These are phyloP conservation scores for Verbascum thapsus DNA, from an alignment of 257 asterid genomes.

Conservation along the genomic window DNA sequence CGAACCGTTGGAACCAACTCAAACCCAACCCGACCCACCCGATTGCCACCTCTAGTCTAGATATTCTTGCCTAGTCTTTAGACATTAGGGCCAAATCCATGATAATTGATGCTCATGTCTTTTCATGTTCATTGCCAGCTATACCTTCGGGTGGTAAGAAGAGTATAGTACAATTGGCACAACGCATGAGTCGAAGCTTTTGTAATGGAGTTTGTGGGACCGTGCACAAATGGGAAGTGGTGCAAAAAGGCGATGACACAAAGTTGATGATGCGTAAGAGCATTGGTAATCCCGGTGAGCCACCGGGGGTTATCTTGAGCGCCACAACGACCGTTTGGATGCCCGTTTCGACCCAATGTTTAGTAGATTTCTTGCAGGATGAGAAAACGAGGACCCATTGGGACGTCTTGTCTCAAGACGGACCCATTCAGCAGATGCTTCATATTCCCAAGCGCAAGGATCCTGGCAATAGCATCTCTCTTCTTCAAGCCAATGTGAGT, in stretches of 20 bases:
- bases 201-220: conserved; percentile 68
- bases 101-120: too few relatives aligned
- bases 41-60: too few relatives aligned
- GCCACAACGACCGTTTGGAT: conserved; percentile 73
- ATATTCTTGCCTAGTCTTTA: too few relatives aligned
- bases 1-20: too few relatives aligned
- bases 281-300: conserved; percentile 65
- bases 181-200: conserved; percentile 72
- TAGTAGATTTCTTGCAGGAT: conserved; percentile 63
- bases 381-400: conserved; percentile 66
- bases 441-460: conserved; percentile 67
- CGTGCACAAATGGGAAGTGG: conserved; percentile 66
- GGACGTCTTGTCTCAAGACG: conserved; percentile 74
- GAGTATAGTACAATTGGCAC: conserved; percentile 68
- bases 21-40: too few relatives aligned
- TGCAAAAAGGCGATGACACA: conserved; percentile 53
- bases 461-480: conserved; percentile 55
- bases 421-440: conserved; percentile 61
- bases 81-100: too few relatives aligned
- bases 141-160: conserved; percentile 51
- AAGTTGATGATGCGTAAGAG: conserved; percentile 67
- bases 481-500: conserved; percentile 68
- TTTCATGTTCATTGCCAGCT: conserved; percentile 37
- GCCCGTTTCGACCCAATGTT: conserved; percentile 53
- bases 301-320: conserved; percentile 74